Percentiles rank a stretch among this genome's conserved stretches.
Evolutionary conservation across 129 eudicot species (phyloP).

Genomic region (Helianthus annuus): HanXRQr2.0-SUNRISE NC_035446.2:152529899-152530398

Average conservation of each 20-base stretch:
- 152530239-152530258: too few relatives aligned
- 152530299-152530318: too few relatives aligned
- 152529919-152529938: slow-evolving; percentile 19
- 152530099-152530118: neutral
- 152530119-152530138: neutral
- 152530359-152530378: too few relatives aligned
- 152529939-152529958: slow-evolving; percentile 8
- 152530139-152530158: neutral
- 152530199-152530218: too few relatives aligned
- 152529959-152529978: slow-evolving; percentile 15
- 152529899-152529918: neutral
- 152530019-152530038: slow-evolving; percentile 20
- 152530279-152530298: too few relatives aligned
- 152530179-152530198: too few relatives aligned
- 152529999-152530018: slow-evolving; percentile 30
- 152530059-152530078: slow-evolving; percentile 21
- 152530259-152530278: too few relatives aligned
- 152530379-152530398: too few relatives aligned
- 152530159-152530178: neutral
- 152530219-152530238: neutral
- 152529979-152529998: neutral
- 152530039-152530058: slow-evolving; percentile 12
- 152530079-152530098: neutral
- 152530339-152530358: too few relatives aligned
- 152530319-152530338: too few relatives aligned